Base-by-base conservation (phyloP, 2,329 filamentous ascomycete genomes). In the Fonsecaea nubica region DNA sequence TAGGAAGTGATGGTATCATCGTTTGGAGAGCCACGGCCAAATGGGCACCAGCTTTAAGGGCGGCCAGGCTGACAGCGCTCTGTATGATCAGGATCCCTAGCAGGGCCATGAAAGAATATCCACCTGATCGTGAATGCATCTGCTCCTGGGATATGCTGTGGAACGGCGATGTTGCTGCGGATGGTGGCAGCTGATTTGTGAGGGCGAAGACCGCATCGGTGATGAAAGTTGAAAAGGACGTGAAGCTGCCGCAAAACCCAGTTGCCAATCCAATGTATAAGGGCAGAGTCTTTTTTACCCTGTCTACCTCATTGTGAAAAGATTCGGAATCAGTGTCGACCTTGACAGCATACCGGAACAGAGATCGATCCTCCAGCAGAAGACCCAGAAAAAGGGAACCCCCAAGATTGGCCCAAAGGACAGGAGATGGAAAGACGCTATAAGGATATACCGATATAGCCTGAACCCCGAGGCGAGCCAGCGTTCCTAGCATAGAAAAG, bases 231-330 rank as follows among this genome's bases (percentile, higher is more conserved):
- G 92, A 95, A 77, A 95, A 96, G 6, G 89, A 92, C 0, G 92
- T 97, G 74, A 94, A 91, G 68, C 89, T 92, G 64, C 92, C 91
- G 74, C 92, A 95, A 77, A 93, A 93, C 18, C 90, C 93, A 0
- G 90, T 95, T 0, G 91, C 85, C 9, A 96, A 85, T 55, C 90
- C 92, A 64, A 95, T 89, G 75, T 93, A 96, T 0, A 95, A 81
- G 0, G 92, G 92, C 15, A 94, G 89, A 0, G 90, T 90, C 81
- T 93, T 94, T 77, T 95, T 96, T 18, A 80, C 79, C 21, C 42
- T 56, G 25, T 25, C 25, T 3, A 25, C 25, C 25, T 25, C 25
- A 1, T 60, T 10, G 50, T 64, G 62, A n/a, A 52, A 55, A 6
- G 32, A 8, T 15, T 32, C 18, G 4, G 30, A 52, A n/a, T 45